Conservation (phyloP, 371 early-diverging fungal species). For the Syncephalis fuscata region DNA sequence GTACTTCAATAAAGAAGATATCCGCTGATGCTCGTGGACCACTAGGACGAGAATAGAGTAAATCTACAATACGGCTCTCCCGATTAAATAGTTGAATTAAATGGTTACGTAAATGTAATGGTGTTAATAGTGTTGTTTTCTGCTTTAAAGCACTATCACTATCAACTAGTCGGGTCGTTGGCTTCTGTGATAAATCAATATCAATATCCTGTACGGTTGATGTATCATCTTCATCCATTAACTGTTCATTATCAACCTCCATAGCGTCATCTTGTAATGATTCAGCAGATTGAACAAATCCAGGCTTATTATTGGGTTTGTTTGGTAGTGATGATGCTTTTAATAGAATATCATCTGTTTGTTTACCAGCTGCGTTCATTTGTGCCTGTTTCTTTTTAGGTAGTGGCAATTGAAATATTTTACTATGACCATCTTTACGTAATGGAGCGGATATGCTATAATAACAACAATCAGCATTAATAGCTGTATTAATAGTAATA, state of each 20-base stretch:
- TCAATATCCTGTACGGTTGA: slow-evolving; percentile 12
- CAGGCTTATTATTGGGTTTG: slow-evolving; percentile 3
- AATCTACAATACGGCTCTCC: slow-evolving; percentile 51
- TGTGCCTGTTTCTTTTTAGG: slow-evolving; percentile 41
- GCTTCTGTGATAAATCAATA: neutral
- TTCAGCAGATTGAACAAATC: slow-evolving; percentile 1
- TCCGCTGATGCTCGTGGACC: slow-evolving; percentile 28
- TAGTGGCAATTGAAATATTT: slow-evolving; percentile 73
- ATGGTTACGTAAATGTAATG: slow-evolving; percentile 63
- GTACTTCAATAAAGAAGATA: slow-evolving; percentile 90
- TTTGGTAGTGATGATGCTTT: slow-evolving; percentile 7
- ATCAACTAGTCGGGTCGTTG: no score
- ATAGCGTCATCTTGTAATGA: no score
- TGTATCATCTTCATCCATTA: slow-evolving; percentile 16
- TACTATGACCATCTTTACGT: slow-evolving; percentile 69
- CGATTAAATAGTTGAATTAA: slow-evolving; percentile 54
- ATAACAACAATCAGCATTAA: neutral
- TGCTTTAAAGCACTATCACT: slow-evolving; percentile 2
- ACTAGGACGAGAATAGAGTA: slow-evolving; percentile 50
- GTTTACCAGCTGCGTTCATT: slow-evolving; percentile 42
- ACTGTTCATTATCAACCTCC: slow-evolving; percentile 12
- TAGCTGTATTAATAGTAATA: neutral
- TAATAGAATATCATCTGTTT: slow-evolving; percentile 19
- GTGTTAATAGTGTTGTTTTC: slow-evolving; percentile 36
- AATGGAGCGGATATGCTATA: slow-evolving; percentile 55